These are phyloP conservation scores for Talaromyces albobiverticillius DNA, from an alignment of 2,329 filamentous ascomycete species.

Conservation along the genomic window DNA sequence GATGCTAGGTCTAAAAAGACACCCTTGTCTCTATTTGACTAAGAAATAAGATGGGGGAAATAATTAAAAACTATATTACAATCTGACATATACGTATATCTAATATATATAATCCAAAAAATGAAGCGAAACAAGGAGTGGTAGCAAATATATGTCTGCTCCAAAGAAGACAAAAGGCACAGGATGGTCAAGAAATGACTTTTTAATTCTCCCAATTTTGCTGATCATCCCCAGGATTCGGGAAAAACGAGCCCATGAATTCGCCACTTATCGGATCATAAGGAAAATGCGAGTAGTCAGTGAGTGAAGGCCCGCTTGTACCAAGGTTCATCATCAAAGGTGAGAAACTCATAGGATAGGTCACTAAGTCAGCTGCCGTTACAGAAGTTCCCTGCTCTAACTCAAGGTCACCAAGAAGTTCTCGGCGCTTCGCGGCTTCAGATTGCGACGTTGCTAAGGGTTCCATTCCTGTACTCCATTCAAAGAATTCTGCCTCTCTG, in stretches of 20 bases:
- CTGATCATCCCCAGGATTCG: conserved; percentile 23
- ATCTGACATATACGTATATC: background rate
- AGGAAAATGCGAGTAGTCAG: conserved; percentile 35
- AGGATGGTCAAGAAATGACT: background rate
- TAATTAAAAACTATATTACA: background rate
- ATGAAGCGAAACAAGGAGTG: background rate
- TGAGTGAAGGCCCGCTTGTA: conserved; percentile 15
- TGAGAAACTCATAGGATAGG: conserved; percentile 6
- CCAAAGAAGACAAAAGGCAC: background rate
- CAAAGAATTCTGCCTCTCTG: background rate
- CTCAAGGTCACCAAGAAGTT: conserved; percentile 2
- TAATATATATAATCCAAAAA: background rate
- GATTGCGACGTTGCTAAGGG: background rate
- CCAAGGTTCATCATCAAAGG: conserved; percentile 5
- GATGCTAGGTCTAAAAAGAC: no score
- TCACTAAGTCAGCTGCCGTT: background rate
- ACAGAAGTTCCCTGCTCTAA: background rate
- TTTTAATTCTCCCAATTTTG: conserved; percentile 24
- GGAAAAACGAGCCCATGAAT: conserved; percentile 40
- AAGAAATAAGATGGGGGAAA: background rate
- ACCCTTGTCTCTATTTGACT: no score
- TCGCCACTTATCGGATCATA: conserved; percentile 39
- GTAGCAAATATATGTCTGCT: no score
- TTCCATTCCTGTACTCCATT: conserved; percentile 16
- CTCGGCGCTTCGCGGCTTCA: background rate